Evolutionary conservation across 148 eudicot genomes (phyloP), one percentile per base, ranked within the genome.

Genomic region (Rhododendron ovatum): DNA sequence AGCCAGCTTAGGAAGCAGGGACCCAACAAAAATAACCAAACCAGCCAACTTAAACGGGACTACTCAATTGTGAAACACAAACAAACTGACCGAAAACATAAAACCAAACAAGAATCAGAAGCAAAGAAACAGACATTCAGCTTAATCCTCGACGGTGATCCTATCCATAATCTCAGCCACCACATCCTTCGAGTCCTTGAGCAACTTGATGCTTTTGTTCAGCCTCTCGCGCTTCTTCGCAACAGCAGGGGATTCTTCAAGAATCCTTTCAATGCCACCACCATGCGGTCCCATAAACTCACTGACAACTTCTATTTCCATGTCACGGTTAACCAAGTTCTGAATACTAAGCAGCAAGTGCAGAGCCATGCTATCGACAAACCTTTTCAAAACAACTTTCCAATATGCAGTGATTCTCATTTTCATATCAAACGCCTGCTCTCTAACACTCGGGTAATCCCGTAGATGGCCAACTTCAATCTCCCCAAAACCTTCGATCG

Each of bases 281-380:
- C 93, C 61, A 18, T 17, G 93, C 15, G 43, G 7, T 35, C 90
- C 89, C 90, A 91, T 88, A n/a, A 93, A 0, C 84, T 93, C 93
- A 7, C 82, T 63, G 53, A 93, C 89, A 11, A 94, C 88, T 87
- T 92, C 94, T 3, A 1, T 24, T 47, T 92, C 92, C 86, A 93
- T 14, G 4, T 93, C 94, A 26, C 86, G 88, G 50, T 90, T 88
- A 71, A 92, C 96, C 88, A 93, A 13, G 22, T 92, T 93, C 77
- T 85, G 90, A 1, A 94, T 57, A 41, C 86, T 86, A 13, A 89
- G 90, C 39, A 89, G 83, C 87, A 95, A 20, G 61, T 95, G 93
- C 59, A 92, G 75, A 0, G 95, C 98, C 88, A 92, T 87, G 1
- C 89, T 86, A 83, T 94, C 95, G 0, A 93, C 93, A 61, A 92